Evolutionary conservation across 768 basidiomycete species (phyloP).

Genomic region (Suillus ampliporus): DNA sequence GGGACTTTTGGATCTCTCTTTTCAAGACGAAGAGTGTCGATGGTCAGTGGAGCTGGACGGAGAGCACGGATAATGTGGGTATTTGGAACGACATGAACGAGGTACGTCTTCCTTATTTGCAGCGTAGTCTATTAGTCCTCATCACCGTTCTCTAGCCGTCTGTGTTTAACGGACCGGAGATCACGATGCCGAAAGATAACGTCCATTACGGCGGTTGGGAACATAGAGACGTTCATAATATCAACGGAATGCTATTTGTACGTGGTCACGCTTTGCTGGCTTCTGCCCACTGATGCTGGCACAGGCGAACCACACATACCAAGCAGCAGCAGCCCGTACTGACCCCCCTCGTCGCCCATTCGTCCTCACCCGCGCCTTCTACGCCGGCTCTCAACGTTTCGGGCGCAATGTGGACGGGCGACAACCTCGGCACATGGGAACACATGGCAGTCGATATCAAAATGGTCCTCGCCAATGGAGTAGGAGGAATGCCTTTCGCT

Average conservation of each 20-base stretch:
- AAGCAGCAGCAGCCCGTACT: conserved; percentile 79
- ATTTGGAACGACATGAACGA: conserved; percentile 99
- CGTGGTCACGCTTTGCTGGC: conserved; percentile 27
- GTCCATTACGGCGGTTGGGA: conserved; percentile 97
- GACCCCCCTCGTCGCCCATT: conserved; percentile 85
- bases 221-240: conserved; percentile 95
- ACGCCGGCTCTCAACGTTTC: conserved; percentile 92
- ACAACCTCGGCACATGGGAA: conserved; percentile 97
- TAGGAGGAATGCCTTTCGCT: conserved; percentile 89
- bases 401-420: conserved; percentile 99
- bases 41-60: conserved; percentile 3
- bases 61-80: conserved; percentile 79
- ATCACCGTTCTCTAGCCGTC: conserved; percentile 66
- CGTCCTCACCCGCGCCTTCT: conserved; percentile 95
- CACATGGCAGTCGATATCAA: conserved; percentile 94
- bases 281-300: neutral
- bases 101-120: conserved; percentile 47
- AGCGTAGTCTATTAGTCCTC: neutral
- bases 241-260: conserved; percentile 95
- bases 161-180: conserved; percentile 99
- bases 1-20: conserved; percentile 53
- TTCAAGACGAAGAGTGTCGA: neutral
- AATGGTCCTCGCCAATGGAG: conserved; percentile 88
- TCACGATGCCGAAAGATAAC: conserved; percentile 76
- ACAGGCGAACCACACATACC: conserved; percentile 82